phyloP scores from a whole-genome alignment of 352 stramenopile genomes.

The Pilasporangium apinafurcum region DNA sequence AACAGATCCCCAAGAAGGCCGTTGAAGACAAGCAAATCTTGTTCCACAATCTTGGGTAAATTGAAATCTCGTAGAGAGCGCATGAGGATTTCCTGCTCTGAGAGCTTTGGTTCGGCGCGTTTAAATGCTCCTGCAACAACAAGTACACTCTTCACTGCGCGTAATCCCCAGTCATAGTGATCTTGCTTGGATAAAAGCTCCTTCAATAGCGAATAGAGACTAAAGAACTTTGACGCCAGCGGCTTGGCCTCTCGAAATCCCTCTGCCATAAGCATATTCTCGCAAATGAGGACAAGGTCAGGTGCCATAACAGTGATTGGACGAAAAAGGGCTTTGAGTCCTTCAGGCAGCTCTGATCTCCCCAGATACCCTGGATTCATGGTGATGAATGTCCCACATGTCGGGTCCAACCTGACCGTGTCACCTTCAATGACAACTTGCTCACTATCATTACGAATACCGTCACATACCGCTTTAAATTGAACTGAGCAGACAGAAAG shows the following conservation, averaged over 20 bases:
- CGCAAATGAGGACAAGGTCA: conserved; percentile 94
- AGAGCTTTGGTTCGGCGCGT: conserved; percentile 87
- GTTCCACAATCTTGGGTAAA: conserved; percentile 92
- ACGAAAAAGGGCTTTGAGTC: conserved; percentile 92
- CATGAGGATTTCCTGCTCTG: conserved; percentile 91
- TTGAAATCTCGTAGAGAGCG: conserved; percentile 95
- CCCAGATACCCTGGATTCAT: conserved; percentile 96
- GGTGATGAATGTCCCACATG: conserved; percentile 93
- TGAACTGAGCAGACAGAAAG: conserved; percentile 91
- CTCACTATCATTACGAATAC: conserved; percentile 81
- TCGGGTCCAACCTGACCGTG: conserved; percentile 81
- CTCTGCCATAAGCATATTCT: conserved; percentile 97
- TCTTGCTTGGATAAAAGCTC: conserved; percentile 93
- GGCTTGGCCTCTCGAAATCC: conserved; percentile 91
- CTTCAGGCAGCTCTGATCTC: conserved; percentile 91
- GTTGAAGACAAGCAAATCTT: conserved; percentile 92
- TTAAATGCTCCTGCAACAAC: conserved; percentile 92
- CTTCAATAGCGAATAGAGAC: conserved; percentile 89
- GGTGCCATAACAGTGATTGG: conserved; percentile 95
- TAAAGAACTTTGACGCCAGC: conserved; percentile 94
- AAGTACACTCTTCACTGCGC: conserved; percentile 93
- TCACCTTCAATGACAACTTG: conserved; percentile 90
- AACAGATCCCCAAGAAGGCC: conserved; percentile 93
- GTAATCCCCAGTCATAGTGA: conserved; percentile 95
- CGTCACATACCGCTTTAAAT: conserved; percentile 94